Conservation (phyloP, 1,139 yeast genomes). For the Pichia sp. region DNA sequence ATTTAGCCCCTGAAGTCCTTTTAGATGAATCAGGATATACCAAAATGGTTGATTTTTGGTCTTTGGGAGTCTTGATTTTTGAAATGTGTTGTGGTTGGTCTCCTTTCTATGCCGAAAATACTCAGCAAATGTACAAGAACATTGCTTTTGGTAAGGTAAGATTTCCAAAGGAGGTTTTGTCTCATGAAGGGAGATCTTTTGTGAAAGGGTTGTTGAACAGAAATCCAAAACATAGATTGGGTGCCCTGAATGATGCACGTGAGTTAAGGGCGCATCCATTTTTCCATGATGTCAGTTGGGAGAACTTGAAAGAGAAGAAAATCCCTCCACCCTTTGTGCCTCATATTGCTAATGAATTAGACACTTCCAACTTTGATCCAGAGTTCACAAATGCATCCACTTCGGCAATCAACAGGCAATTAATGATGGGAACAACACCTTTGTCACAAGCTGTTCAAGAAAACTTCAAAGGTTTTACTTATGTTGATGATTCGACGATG, state of each 20-base stretch:
- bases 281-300: conserved; percentile 89
- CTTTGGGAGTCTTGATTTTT: conserved; percentile 72
- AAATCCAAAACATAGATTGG: conserved; percentile 91
- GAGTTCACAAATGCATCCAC: conserved; percentile 93
- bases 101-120: conserved; percentile 96
- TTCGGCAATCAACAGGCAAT: conserved; percentile 65
- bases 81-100: conserved; percentile 99
- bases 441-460: conserved; percentile 93
- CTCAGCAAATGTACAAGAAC: conserved; percentile 97
- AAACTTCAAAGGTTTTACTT: conserved; percentile 91
- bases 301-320: conserved; percentile 65
- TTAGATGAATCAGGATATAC: conserved; percentile 82
- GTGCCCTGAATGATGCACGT: conserved; percentile 85
- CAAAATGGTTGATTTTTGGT: conserved; percentile 86
- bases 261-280: conserved; percentile 90
- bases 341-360: conserved; percentile 82
- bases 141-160: conserved; percentile 97
- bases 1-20: conserved; percentile 75
- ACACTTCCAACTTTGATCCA: conserved; percentile 94
- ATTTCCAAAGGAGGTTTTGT: conserved; percentile 90
- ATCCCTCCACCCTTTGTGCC: conserved; percentile 99
- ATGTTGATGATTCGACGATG: conserved; percentile 86
- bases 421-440: conserved; percentile 70
- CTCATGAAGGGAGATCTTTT: conserved; percentile 88
- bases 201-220: conserved; percentile 92